These are phyloP conservation scores for Microthyrium microscopicum DNA, from an alignment of 2,329 filamentous ascomycete genomes.

Conservation along the genomic window DNA sequence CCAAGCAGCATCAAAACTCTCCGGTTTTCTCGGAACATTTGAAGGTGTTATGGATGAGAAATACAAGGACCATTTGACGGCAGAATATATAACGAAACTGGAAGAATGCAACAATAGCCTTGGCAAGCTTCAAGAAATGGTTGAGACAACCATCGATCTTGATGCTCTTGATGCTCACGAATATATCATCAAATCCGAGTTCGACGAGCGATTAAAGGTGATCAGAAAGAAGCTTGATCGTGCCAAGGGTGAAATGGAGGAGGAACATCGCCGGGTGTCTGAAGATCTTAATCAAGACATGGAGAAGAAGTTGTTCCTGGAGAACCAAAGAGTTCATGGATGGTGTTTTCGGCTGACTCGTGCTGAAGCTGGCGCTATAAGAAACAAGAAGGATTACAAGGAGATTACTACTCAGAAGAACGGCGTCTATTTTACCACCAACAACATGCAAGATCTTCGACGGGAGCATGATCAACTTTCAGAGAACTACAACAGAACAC, in stretches of 20 bases:
- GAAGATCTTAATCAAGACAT: slow-evolving; percentile 74
- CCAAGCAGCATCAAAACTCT: slow-evolving; percentile 81
- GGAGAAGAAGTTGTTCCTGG: slow-evolving; percentile 97
- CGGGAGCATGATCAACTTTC: slow-evolving; percentile 89
- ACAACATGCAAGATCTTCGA: slow-evolving; percentile 58
- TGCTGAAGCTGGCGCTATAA: slow-evolving; percentile 72
- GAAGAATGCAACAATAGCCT: slow-evolving; percentile 57
- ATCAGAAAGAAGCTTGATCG: slow-evolving; percentile 85
- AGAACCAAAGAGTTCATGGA: slow-evolving; percentile 89
- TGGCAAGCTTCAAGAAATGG: slow-evolving; percentile 86
- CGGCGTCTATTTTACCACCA: slow-evolving; percentile 93
- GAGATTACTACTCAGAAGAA: slow-evolving; percentile 98
- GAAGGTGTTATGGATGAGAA: slow-evolving; percentile 91
- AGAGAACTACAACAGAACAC: slow-evolving; percentile 87
- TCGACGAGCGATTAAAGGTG: slow-evolving; percentile 74
- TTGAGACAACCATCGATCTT: slow-evolving; percentile 92
- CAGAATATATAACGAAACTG: slow-evolving; percentile 64
- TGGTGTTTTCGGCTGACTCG: slow-evolving; percentile 92
- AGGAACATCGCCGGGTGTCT: slow-evolving; percentile 61
- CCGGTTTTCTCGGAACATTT: slow-evolving; percentile 74
- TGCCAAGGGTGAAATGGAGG: slow-evolving; percentile 64
- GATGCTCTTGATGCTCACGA: slow-evolving; percentile 93
- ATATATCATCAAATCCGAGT: slow-evolving; percentile 97
- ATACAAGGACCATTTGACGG: slow-evolving; percentile 74
- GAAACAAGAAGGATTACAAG: slow-evolving; percentile 76